Base-by-base conservation (phyloP, 495 filamentous ascomycete genomes). In the Trichocladium uniseriatum region DNA sequence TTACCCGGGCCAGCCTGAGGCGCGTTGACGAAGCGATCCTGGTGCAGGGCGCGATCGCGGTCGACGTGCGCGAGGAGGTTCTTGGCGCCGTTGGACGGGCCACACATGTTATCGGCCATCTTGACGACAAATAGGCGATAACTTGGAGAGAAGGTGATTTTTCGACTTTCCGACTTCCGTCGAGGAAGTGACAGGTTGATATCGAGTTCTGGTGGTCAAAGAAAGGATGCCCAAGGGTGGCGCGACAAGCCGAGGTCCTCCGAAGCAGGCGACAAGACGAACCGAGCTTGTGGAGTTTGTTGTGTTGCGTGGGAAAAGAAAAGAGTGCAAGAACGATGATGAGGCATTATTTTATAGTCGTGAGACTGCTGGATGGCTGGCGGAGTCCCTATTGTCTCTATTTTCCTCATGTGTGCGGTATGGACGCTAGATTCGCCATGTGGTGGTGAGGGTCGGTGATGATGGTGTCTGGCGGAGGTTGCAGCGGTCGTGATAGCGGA, bases 31-130 rank as follows among this genome's bases (percentile, higher is more conserved):
- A 66, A 10, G 41, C 87, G 80, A 59, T 96, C 91, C 65, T 94
- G 91, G 57, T 96, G 89, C 37, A 91, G 73, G 5, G 84, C 82
- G 15, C 85, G 75, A 62, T 97, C 87, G 39, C 80, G 76, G 10
- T 81, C 76, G 5, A 80, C 72, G 68, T 95, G 89, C 55, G 90
- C 84, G 56, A 87, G 79, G 56, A 95, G 83, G 58, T 78, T 86
- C 61, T 92, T 85, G 34, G 92, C 79, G 52, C 88, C 80, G 67
- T 90, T 95, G 10, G 89, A 89, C 20, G 91, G 89, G 37, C 91
- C 88, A 66, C 91, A 97, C 43, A 94, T 74, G 50, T 76, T 75
- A 63, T 94, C 88, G 40, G 83, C 73, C 89, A 94, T 94, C 5
- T 40, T 53, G 44, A 42, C 29, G 44, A 39, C 43, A 50, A 39